phyloP scores from a whole-genome alignment of 2,329 filamentous ascomycete species.

The Xylariaceae sp. region DNA sequence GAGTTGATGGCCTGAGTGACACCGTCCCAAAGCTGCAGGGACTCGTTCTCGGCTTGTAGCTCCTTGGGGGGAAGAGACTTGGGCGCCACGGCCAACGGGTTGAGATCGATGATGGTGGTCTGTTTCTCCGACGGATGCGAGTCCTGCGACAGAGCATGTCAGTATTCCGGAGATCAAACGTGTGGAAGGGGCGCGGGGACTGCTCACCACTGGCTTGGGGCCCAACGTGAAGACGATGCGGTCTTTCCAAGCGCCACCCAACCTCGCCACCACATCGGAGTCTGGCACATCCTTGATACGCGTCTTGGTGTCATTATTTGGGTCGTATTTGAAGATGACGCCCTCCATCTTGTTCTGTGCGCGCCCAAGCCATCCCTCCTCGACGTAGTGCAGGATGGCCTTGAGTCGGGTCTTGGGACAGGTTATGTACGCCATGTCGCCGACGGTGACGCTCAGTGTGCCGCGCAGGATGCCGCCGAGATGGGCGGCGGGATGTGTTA shows the following conservation, averaged over 20 bases:
- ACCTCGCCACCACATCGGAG: constrained; percentile 70
- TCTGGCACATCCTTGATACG: constrained; percentile 82
- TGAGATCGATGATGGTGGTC: constrained; percentile 76
- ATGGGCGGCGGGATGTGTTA: constrained; percentile 91
- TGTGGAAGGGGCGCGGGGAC: no score
- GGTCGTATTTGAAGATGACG: constrained; percentile 83
- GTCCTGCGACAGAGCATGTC: constrained; percentile 22
- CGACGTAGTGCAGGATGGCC: constrained; percentile 84
- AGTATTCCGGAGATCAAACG: no score
- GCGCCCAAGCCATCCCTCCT: constrained; percentile 90
- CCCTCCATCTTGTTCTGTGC: constrained; percentile 88
- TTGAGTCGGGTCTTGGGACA: constrained; percentile 89
- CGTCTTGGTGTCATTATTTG: constrained; percentile 71
- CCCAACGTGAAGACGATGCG: constrained; percentile 56
- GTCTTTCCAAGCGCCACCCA: constrained; percentile 82
- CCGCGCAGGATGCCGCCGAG: constrained; percentile 82
- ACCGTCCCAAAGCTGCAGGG: constrained; percentile 74
- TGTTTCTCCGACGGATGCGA: constrained; percentile 51
- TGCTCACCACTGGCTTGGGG: constrained; percentile 54
- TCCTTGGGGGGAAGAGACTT: constrained; percentile 75
- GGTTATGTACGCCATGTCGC: constrained; percentile 80
- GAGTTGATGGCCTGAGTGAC: constrained; percentile 79
- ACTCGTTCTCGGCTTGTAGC: constrained; percentile 81
- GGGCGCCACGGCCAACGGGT: constrained; percentile 68
- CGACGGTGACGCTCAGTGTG: constrained; percentile 81